phyloP scores from a whole-genome alignment of 768 basidiomycete genomes.

The Ramaria rubella region DNA sequence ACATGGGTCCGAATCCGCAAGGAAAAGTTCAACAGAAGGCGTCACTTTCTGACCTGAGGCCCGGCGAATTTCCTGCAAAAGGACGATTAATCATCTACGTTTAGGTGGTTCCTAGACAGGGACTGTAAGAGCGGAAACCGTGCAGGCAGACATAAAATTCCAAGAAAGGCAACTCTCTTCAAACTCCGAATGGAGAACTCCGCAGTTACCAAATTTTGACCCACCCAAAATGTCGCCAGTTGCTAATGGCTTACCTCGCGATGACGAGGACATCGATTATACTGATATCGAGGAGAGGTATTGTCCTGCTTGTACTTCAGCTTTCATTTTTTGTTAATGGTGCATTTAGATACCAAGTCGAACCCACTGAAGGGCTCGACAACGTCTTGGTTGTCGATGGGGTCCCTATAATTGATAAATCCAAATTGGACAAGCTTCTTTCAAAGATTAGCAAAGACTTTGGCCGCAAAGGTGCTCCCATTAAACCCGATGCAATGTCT shows the following conservation, averaged over 20 bases:
- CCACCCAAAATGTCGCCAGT: constrained; percentile 39
- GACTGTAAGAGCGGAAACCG: too few relatives aligned
- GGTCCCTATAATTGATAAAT: constrained; percentile 81
- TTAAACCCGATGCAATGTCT: constrained; percentile 71
- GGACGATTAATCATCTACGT: too few relatives aligned
- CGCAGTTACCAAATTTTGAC: background rate
- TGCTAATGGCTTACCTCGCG: constrained; percentile 27
- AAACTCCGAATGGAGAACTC: background rate
- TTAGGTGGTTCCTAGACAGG: too few relatives aligned
- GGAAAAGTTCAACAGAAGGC: too few relatives aligned
- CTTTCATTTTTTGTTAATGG: constrained; percentile 9
- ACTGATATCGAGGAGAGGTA: constrained; percentile 86
- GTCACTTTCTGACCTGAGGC: too few relatives aligned
- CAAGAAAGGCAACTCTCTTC: background rate
- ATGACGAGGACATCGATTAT: constrained; percentile 73
- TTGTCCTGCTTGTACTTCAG: background rate
- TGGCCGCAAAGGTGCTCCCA: constrained; percentile 65
- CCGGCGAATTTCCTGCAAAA: too few relatives aligned
- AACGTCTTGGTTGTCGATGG: constrained; percentile 91
- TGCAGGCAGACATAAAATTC: background rate
- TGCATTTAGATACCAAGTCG: constrained; percentile 69
- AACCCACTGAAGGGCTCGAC: constrained; percentile 83
- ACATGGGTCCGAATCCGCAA: too few relatives aligned
- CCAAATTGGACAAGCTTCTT: constrained; percentile 76
- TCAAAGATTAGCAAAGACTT: constrained; percentile 81